phyloP scores from a whole-genome alignment of 2,329 filamentous ascomycete species.

The Ascochyta viciae-villosae region DNA sequence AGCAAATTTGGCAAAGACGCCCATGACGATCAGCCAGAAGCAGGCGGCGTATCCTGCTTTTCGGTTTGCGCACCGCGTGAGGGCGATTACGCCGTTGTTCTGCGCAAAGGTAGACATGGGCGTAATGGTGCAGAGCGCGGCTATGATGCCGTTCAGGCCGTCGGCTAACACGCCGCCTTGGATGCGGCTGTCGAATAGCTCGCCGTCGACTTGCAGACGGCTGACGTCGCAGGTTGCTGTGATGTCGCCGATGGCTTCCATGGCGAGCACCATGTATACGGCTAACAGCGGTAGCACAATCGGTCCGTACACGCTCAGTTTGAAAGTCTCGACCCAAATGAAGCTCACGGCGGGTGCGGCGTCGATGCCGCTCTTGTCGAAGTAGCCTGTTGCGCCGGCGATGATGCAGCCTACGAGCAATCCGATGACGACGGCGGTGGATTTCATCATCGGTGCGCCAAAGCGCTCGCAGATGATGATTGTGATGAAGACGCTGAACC shows the following conservation, averaged over 20 bases:
- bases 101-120: conserved; percentile 83
- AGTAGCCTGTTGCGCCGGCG: conserved; percentile 79
- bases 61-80: conserved; percentile 82
- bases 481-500: conserved; percentile 79
- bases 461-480: conserved; percentile 84
- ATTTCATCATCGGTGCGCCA: conserved; percentile 85
- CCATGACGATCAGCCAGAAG: conserved; percentile 80
- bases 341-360: conserved; percentile 75
- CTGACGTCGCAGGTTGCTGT: conserved; percentile 84
- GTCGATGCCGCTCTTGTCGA: conserved; percentile 75
- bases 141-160: conserved; percentile 76
- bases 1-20: conserved; percentile 83
- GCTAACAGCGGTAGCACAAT: conserved; percentile 74
- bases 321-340: conserved; percentile 81
- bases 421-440: conserved; percentile 76
- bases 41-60: conserved; percentile 81
- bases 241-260: conserved; percentile 81
- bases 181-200: conserved; percentile 75
- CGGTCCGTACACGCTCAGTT: conserved; percentile 73
- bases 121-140: conserved; percentile 78
- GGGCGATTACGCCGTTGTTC: conserved; percentile 84
- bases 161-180: conserved; percentile 82
- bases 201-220: conserved; percentile 74
- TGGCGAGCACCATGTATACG: conserved; percentile 72
- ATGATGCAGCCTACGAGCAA: conserved; percentile 80